Conservation (phyloP, 2,329 filamentous ascomycete species). For the Emmonsia crescens region DNA sequence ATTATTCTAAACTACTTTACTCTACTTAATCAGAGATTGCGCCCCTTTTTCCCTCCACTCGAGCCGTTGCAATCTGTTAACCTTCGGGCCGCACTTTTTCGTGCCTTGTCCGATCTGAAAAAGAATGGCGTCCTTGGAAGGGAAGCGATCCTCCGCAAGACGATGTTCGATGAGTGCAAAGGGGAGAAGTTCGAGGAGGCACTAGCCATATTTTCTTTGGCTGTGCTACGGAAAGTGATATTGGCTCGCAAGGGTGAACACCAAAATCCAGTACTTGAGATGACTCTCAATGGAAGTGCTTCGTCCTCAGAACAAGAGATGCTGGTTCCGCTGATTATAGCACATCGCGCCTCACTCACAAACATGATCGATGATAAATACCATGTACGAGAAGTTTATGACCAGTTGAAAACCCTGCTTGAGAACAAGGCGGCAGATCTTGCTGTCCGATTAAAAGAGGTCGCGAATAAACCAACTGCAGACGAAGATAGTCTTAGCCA, state of each 20-base stretch:
- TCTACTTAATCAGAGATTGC: conserved; percentile 55
- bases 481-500: conserved; percentile 38
- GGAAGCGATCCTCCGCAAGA: conserved; percentile 75
- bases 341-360: conserved; percentile 58
- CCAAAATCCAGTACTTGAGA: conserved; percentile 3
- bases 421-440: conserved; percentile 52
- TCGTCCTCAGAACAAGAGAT: conserved; percentile 25
- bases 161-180: conserved; percentile 93
- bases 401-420: conserved; percentile 55
- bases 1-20: conserved; percentile 1
- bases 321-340: conserved; percentile 57
- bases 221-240: conserved; percentile 59
- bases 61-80: conserved; percentile 88
- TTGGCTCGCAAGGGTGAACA: conserved; percentile 25
- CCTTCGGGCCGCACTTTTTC: conserved; percentile 70
- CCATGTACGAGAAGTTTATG: conserved; percentile 48
- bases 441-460: conserved; percentile 19
- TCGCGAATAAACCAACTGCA: conserved; percentile 21
- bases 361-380: conserved; percentile 50
- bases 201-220: conserved; percentile 70
- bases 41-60: conserved; percentile 79
- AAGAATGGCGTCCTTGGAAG: conserved; percentile 73
- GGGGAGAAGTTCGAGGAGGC: conserved; percentile 84
- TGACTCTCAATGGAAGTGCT: conserved; percentile 40
- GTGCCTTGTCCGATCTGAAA: conserved; percentile 73